phyloP scores from a whole-genome alignment of 148 eudicot species.

The Rhododendron vialii region DNA sequence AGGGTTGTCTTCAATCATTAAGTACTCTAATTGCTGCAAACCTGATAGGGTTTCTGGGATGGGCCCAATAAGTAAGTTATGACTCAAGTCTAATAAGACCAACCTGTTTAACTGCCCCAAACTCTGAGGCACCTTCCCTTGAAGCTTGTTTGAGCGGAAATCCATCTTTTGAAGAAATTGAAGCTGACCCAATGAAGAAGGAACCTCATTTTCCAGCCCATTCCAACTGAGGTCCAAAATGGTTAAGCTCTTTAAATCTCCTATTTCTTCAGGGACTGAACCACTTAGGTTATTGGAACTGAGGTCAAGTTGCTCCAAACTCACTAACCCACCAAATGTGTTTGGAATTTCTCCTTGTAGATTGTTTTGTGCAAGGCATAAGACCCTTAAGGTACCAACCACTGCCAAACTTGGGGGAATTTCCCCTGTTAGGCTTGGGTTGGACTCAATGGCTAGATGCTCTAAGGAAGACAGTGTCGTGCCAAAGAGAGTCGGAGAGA shows the following conservation, averaged over 20 bases:
- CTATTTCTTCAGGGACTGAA: constrained; percentile 37
- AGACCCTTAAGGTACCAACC: constrained; percentile 16
- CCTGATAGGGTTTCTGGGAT: constrained; percentile 33
- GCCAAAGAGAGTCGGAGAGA: constrained; percentile 19
- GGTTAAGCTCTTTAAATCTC: constrained; percentile 28
- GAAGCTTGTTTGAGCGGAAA: constrained; percentile 32
- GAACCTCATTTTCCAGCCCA: constrained; percentile 27
- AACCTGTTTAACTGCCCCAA: constrained; percentile 33
- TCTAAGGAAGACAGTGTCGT: constrained; percentile 24
- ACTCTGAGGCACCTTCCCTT: constrained; percentile 33
- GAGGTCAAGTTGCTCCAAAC: constrained; percentile 44
- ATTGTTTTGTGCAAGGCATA: constrained; percentile 38
- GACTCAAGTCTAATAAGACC: constrained; percentile 40
- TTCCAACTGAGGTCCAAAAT: constrained; percentile 47
- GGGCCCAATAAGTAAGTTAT: constrained; percentile 39
- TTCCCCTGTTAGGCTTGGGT: constrained; percentile 31
- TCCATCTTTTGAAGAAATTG: constrained; percentile 42
- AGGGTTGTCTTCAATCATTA: constrained; percentile 46
- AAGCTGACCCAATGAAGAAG: constrained; percentile 28
- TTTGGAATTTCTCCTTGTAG: constrained; percentile 38
- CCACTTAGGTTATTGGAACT: constrained; percentile 45
- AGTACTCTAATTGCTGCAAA: constrained; percentile 36
- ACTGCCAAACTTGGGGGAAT: constrained; percentile 32
- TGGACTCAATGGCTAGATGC: constrained; percentile 36
- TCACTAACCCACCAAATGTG: constrained; percentile 30